Evolutionary conservation across 73 alveolate species (phyloP).

Genomic region (Tetrahymena thermophila): DNA sequence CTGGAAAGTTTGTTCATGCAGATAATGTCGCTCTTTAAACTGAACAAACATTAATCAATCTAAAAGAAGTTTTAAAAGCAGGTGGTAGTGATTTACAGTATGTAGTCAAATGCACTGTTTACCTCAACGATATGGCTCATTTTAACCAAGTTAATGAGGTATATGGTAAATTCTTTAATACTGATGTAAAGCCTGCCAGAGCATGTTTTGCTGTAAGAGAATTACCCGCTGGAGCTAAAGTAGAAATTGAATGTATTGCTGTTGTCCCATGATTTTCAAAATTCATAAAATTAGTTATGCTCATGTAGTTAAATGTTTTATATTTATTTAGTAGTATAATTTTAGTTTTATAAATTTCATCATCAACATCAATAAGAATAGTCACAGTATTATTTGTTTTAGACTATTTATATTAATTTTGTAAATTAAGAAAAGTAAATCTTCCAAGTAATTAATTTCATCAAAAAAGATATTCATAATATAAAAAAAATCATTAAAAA

Average conservation of each 20-base stretch:
- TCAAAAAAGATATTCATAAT: no score
- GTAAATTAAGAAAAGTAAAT: no score
- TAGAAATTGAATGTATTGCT: slow-evolving; percentile 54
- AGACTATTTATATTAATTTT: no score
- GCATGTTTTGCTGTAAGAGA: slow-evolving; percentile 59
- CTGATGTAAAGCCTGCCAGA: slow-evolving; percentile 59
- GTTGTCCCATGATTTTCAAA: background rate
- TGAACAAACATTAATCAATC: slow-evolving; percentile 22
- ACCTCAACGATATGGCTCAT: slow-evolving; percentile 58
- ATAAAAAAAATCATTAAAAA: no score
- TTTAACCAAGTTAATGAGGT: slow-evolving; percentile 54
- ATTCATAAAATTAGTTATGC: background rate
- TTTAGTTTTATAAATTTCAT: no score
- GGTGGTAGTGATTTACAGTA: slow-evolving; percentile 17
- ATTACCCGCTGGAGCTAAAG: slow-evolving; percentile 57
- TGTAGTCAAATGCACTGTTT: slow-evolving; percentile 45
- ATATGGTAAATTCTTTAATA: slow-evolving; percentile 50
- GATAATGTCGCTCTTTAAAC: slow-evolving; percentile 34
- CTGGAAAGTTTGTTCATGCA: slow-evolving; percentile 1
- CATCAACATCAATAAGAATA: no score
- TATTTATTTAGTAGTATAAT: background rate
- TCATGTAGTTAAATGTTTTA: background rate
- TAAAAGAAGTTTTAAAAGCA: slow-evolving; percentile 15
- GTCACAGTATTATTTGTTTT: no score
- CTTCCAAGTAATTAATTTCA: no score